These are phyloP conservation scores for Naganishia friedmannii DNA, from an alignment of 768 basidiomycete genomes.

Conservation along the genomic window DNA sequence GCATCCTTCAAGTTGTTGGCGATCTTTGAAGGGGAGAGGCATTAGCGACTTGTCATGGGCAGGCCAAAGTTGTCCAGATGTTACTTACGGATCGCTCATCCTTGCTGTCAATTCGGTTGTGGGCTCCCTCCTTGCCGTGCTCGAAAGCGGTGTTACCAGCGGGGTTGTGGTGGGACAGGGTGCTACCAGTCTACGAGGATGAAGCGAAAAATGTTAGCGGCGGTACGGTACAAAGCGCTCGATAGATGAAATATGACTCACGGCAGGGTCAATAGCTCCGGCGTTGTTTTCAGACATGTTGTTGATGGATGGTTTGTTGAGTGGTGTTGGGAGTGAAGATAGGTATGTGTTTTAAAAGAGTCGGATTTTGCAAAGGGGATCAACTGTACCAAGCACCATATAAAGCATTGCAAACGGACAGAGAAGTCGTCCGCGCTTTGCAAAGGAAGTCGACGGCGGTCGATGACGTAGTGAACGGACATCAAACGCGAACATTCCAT, in stretches of 20 bases:
- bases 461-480: neutral
- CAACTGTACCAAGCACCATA: neutral
- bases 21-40: slow-evolving; percentile 10
- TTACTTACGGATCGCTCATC: slow-evolving; percentile 42
- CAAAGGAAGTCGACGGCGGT: neutral
- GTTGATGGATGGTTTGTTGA: neutral
- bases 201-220: neutral
- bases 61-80: neutral
- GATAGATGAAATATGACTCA: slow-evolving; percentile 28
- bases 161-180: slow-evolving; percentile 44
- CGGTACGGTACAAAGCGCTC: neutral
- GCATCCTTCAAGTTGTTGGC: slow-evolving; percentile 48
- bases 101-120: slow-evolving; percentile 43
- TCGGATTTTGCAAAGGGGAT: neutral
- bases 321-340: neutral
- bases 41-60: neutral
- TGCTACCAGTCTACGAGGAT: slow-evolving; percentile 30
- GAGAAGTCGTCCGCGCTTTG: neutral
- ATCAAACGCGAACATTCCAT: neutral
- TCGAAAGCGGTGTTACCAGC: slow-evolving; percentile 37
- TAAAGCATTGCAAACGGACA: neutral
- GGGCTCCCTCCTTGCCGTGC: slow-evolving; percentile 30
- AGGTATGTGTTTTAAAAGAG: neutral
- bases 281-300: slow-evolving; percentile 34
- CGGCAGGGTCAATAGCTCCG: slow-evolving; percentile 46